Evolutionary conservation across 345 rosid genomes (phyloP), one percentile per base, ranked within the genome.

Genomic region (Limnanthes douglasii): DNA sequence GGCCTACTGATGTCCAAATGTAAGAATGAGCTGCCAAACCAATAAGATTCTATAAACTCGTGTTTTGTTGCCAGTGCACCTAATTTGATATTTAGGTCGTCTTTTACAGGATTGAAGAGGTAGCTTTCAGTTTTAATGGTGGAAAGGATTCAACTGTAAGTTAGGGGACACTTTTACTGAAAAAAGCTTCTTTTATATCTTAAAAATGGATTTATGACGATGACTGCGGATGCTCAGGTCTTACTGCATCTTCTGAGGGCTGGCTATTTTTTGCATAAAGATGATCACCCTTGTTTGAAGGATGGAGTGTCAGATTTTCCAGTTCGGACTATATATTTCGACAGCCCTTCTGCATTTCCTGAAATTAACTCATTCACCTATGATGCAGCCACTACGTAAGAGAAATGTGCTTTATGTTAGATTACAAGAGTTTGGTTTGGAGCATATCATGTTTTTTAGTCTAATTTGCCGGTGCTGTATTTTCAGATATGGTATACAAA

Each of bases 81-180:
- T n/a, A n/a, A n/a, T n/a, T n/a, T n/a, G n/a, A n/a, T n/a, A n/a
- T n/a, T n/a, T n/a, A n/a, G n/a, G 18, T 48, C 3, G 15, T 41
- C 14, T 43, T 49, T 2, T 50, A 54, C 73, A 90, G 98, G 33
- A 61, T 55, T 36, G 96, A 84, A 64, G 98, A 90, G 80, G 80
- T 84, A 31, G 85, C 98, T 19, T 84, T 90, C 64, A 90, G 98
- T 59, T 90, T 90, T 59, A 90, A 90, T 54, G 98, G 98, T 49
- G 98, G 98, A 47, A 90, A 90, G 51, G 98, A 90, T 61, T 84
- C 96, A 15, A 90, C 85, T 40, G 98, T 90, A 65, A 69, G 94
- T 64, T 51, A 18, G 23, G 35, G 14, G 21, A 25, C 43, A 21
- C 3, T 11, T 47, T 30, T 34, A 31, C 41, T 26, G 26, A 43